Base-by-base conservation (phyloP, 331 rosid genomes). In the Ulmus americana region DNA sequence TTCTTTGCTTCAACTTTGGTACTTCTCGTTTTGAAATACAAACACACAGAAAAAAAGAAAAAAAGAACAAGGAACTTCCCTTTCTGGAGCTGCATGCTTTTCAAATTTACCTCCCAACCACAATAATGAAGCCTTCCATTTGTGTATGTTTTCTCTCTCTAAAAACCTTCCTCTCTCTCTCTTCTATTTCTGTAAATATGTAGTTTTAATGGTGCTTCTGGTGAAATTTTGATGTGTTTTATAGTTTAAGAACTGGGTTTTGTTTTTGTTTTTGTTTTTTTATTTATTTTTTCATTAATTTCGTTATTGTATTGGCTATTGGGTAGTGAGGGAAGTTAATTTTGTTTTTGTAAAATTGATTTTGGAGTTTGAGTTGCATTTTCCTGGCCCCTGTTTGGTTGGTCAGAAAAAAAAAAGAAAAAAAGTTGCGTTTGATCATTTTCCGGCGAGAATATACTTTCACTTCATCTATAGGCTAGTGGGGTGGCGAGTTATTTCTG, bases 1-100 rank as follows among this genome's bases (percentile, higher is more conserved):
- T 41, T 65, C 61, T 13, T 65, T 51, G 50, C 70, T 65, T 64
- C 16, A 39, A 50, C 58, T 48, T 64, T 50, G 8, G 14, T 57
- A 39, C 45, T 46, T 35, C 12, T 16, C 48, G n/a, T 57, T 18
- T 28, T 7, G 8, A 39, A 57, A 39, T 15, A 0, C 14, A 28
- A 40, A 15, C 15, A 14, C 45, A 38, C 45, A 18, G 8, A 6
- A 35, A 6, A 64, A 15, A 9, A 13, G 18, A 4, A 2, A 42
- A 20, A 18, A 28, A 5, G 3, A 48, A 39, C n/a, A 50, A n/a
- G 3, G 41, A 7, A 63, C 12, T 45, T 51, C 58, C 50, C 46
- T 50, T 18, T 43, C 16, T 20, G 61, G 61, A 20, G 38, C 16
- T 18, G 55, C 68, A 63, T 45, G 68, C 44, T 46, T 45, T 63